A percentile compares a stretch with the other conserved stretches of the same genome.
Conservation (phyloP, 2,329 filamentous ascomycete genomes). For the Gaeumannomyces sp. region DNA sequence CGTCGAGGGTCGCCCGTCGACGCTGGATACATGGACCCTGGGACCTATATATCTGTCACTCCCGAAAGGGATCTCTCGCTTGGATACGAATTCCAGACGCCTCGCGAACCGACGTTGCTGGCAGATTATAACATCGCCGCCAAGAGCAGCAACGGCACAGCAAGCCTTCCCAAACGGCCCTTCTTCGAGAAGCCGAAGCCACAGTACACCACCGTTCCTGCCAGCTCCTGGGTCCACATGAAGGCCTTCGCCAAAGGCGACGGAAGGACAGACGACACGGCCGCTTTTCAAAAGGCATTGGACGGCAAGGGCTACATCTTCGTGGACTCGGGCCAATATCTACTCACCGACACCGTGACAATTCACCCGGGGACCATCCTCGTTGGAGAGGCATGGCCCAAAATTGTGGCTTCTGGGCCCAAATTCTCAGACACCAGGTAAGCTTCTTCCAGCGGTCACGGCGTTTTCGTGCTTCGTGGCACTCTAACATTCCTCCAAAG, state of each 20-base stretch:
- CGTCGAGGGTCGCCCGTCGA: constrained; percentile 89
- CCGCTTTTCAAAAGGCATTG: constrained; percentile 33
- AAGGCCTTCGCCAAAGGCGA: constrained; percentile 41
- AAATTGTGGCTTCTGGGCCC: constrained; percentile 53
- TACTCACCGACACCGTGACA: constrained; percentile 43
- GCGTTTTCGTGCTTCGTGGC: background rate
- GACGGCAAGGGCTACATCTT: constrained; percentile 9
- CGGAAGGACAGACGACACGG: constrained; percentile 48
- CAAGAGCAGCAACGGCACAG: background rate
- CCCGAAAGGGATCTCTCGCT: constrained; percentile 5
- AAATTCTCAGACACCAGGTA: constrained; percentile 40
- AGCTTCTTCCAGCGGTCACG: background rate
- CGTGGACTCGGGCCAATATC: constrained; percentile 19
- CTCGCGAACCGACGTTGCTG: constrained; percentile 4
- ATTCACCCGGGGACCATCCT: constrained; percentile 57
- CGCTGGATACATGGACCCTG: constrained; percentile 26
- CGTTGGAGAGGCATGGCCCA: constrained; percentile 63
- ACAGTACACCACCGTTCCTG: constrained; percentile 35
- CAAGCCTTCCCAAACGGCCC: constrained; percentile 1
- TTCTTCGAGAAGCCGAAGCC: constrained; percentile 42
- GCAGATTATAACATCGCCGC: background rate
- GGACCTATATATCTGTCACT: constrained; percentile 3
- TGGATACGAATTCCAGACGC: constrained; percentile 7
- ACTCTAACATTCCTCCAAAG: background rate
- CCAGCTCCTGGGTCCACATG: constrained; percentile 62